Evolutionary conservation across 306 rosid genomes (phyloP), one percentile per base, ranked within the genome.

Genomic region (Vigna reflexopilosa): DNA sequence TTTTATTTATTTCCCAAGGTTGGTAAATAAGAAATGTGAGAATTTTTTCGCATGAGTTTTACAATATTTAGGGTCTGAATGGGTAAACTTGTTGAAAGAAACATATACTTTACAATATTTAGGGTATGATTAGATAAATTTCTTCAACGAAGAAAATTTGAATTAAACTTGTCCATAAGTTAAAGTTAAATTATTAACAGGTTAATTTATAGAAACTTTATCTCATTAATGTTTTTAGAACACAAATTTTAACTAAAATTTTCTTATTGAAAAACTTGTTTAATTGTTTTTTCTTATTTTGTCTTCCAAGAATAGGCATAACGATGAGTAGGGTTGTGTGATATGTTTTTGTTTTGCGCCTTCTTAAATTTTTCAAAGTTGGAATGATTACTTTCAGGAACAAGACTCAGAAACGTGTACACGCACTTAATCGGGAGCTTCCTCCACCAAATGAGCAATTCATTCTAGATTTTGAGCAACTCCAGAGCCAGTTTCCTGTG

Each of bases 381-480:
- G 77, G 26, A 62, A 51, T 62, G n/a, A 24, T 73, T 44, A 26
- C 55, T 87, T 74, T 78, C 91, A 95, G 99, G 90, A 93, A 95
- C 88, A 91, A 91, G 85, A 77, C 98, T 40, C 98, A 95, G 34
- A 95, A 95, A 82, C 99, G 99, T 63, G 96, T 95, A 14, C 86
- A 81, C 20, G 99, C 99, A 2, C 83, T 91, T 22, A 91, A 92
- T 75, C 82, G 99, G 80, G 98, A 93, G 66, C 88, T 95, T 78
- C 97, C 98, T 64, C 99, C 99, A 47, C 93, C 90, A 66, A 92
- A 95, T 63, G 99, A 95, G 86, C 98, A 93, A 86, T 95, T 95
- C 85, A 87, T 95, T 78, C 66, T 68, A 16, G 99, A 95, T 90
- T 95, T 95, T 81, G 96, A 91, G 88, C 96, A 88, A 75, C 85